Base-by-base conservation (phyloP, 352 stramenopile genomes). In the Globisporangium nodosum region DNA sequence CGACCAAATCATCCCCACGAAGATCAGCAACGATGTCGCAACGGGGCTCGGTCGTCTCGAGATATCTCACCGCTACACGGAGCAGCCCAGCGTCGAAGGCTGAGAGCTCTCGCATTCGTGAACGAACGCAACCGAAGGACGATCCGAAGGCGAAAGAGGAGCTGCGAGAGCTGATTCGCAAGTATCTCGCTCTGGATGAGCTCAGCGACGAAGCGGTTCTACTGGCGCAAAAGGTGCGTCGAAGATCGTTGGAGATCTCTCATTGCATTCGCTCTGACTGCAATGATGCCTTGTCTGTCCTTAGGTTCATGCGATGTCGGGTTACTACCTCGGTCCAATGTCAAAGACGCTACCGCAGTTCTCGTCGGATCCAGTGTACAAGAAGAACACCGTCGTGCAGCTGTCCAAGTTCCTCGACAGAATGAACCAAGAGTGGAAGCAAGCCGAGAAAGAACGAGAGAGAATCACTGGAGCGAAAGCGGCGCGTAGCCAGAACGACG, bases 381-480 rank as follows among this genome's bases (percentile, higher is more conserved):
- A 74, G 46, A 87, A 79, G 60, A 69, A 73, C 57, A 68, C 52
- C 7, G 58, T 85, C 21, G 43, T 55, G 2, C 49, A 70, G 51
- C 66, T 90, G 1, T 63, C 67, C 2, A 49, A 42, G 11, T 71
- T 69, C 33, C 61, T 88, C n/a, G 62, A 81, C 27, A 65, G 60
- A 16, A 86, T 88, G 70, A 85, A 86, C 43, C 45, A 68, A 1
- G 72, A 83, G 12, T 82, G 72, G 80, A 67, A 63, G 21, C 50
- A 70, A 9, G 71, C 63, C 4, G 80, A 90, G 20, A 35, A 58
- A 11, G 58, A 81, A 12, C 77, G 76, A 2, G 52, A 83, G 35
- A 13, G 63, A 7, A 52, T 69, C 47, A 90, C 74, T 0, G 71
- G 67, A 52, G 60, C 69, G 1, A 69, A 60, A 27, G 56, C 68